phyloP scores from a whole-genome alignment of 306 rosid genomes.

The Senna tora region DNA sequence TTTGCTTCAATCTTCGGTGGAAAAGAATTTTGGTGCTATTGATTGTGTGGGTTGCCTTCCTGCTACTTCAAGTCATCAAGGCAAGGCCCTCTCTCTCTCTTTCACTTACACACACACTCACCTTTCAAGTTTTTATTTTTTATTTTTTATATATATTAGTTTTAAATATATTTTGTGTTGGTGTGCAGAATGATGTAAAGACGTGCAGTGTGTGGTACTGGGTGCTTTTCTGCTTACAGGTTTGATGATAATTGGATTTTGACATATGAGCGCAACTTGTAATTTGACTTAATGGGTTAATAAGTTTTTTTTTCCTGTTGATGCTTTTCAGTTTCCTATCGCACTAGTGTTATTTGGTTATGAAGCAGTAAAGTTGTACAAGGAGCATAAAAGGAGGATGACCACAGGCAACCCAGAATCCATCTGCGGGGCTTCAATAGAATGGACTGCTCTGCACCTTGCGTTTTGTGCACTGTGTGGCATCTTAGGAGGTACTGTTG shows the following conservation, averaged over 20 bases:
- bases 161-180: slow-evolving; percentile 4
- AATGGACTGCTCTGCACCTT: slow-evolving; percentile 66
- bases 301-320: not conserved
- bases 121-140: slow-evolving; percentile 8
- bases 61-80: slow-evolving; percentile 75
- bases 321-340: slow-evolving; percentile 65
- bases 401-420: slow-evolving; percentile 58
- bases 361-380: slow-evolving; percentile 77
- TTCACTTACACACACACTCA: not conserved
- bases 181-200: slow-evolving; percentile 59
- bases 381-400: slow-evolving; percentile 62
- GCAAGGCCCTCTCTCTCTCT: slow-evolving; percentile 35
- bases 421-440: slow-evolving; percentile 89
- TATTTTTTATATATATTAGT: not conserved
- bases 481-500: slow-evolving; percentile 84
- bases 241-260: slow-evolving; percentile 18
- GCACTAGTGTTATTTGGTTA: slow-evolving; percentile 70
- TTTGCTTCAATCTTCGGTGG: slow-evolving; percentile 78
- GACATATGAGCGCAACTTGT: slow-evolving; percentile 23
- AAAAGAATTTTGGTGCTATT: slow-evolving; percentile 58
- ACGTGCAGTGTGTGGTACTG: slow-evolving; percentile 81
- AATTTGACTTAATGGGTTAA: not conserved
- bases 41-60: slow-evolving; percentile 71
- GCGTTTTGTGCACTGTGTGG: slow-evolving; percentile 83
- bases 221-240: slow-evolving; percentile 83